Evolutionary conservation across 1,284 basidiomycete genomes (phyloP).

Genomic region (Cryptococcus amylolentus): DNA sequence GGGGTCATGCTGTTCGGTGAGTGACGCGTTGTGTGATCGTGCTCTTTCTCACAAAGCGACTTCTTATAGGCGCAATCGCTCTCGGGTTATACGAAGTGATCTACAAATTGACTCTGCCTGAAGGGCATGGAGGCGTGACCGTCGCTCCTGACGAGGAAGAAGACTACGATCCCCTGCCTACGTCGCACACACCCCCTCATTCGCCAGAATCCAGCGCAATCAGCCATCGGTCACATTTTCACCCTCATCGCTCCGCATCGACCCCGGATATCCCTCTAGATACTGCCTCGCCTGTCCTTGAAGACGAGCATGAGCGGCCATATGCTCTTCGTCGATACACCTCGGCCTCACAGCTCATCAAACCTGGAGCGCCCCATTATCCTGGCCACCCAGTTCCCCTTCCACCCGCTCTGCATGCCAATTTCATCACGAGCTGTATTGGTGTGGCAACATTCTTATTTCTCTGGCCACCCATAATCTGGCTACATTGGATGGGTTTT

Average conservation of each 20-base stretch:
- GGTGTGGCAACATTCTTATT: constrained; percentile 42
- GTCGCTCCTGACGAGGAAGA: constrained; percentile 1
- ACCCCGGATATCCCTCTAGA: constrained; percentile 4
- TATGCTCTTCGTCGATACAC: constrained; percentile 8
- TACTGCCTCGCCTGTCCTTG: constrained; percentile 1
- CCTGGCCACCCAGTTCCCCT: constrained; percentile 17
- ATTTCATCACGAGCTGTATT: constrained; percentile 47
- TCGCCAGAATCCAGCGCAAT: background rate
- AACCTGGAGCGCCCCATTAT: background rate
- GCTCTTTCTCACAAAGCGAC: background rate
- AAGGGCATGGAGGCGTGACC: constrained; percentile 36
- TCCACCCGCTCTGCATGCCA: constrained; percentile 46
- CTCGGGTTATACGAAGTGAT: constrained; percentile 50
- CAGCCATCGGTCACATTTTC: background rate
- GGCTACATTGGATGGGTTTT: constrained; percentile 36
- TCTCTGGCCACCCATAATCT: constrained; percentile 45
- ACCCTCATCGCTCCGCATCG: constrained; percentile 3
- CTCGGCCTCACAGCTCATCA: constrained; percentile 1
- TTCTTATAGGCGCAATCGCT: constrained; percentile 36
- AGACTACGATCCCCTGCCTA: constrained; percentile 11
- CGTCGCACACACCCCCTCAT: background rate
- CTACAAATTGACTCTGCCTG: constrained; percentile 49
- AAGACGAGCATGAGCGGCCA: constrained; percentile 1
- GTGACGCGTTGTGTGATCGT: constrained; percentile 4
- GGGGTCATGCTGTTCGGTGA: constrained; percentile 45